Base-by-base conservation (phyloP, 805 yeast species). In the Saccharomyces kudriavzevii region DNA sequence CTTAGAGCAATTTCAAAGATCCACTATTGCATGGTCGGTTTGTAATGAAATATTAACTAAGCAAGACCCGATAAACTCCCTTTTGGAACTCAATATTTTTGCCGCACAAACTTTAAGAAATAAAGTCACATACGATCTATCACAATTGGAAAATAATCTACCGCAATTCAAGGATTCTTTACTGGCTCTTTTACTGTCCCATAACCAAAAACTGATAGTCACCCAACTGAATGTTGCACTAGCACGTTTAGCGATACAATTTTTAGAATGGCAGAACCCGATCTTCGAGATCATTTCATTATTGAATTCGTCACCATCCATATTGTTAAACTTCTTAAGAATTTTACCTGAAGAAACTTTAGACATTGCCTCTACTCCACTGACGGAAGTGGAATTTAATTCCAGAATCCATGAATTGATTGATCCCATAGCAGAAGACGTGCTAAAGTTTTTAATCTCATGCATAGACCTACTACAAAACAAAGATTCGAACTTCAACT, bases 61-160 rank as follows among this genome's bases (percentile, higher is more conserved):
- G 3, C 50, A 62, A 9, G 60, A 68, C 20, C 61, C 69, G 5
- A 60, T 59, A 20, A 65, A 64, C 4, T 59, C 58, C 29, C 70
- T 80, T 3, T 58, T 82, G 47, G 88, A 85, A 64, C 71, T 86
- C 50, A 83, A 83, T 62, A 75, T 94, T 62, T 94, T 95, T 73
- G 85, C 92, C 14, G 86, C 97, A 0, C 99, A 95, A 68, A 94
- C 99, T 0, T 72, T 94, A 56, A 76, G 97, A 57, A 84, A 91
- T 47, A 91, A 80, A 62, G 79, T 89, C 50, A 86, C 87, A 11
- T 91, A 88, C 68, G 98, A 94, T 70, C 74, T 92, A 58, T 74
- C 78, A 51, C 98, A 94, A 69, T 71, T 94, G 4, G 74, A 70
- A 25, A 78, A 76, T 4, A 74, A 82, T n/a, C 70, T 83, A 50